Evolutionary conservation across 495 filamentous ascomycete species (phyloP).

Genomic region (Acidomyces sp.): DNA sequence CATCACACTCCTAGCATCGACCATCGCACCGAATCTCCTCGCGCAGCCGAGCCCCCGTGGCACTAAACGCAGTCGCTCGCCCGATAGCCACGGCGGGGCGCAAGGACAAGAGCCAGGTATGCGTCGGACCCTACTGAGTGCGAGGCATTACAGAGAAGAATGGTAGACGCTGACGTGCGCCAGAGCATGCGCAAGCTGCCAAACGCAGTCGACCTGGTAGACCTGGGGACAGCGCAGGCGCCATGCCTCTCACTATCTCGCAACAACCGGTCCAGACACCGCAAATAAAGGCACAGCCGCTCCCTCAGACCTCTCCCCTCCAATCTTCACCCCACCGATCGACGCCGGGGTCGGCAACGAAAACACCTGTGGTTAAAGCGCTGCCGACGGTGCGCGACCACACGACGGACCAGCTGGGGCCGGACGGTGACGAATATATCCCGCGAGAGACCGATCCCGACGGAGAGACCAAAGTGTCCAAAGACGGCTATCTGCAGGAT

Average conservation of each 20-base stretch:
- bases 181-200: constrained; percentile 56
- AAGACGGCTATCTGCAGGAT: constrained; percentile 67
- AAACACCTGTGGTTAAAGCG: constrained; percentile 74
- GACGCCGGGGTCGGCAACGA: constrained; percentile 58
- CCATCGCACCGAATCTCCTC: constrained; percentile 18
- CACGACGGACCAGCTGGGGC: constrained; percentile 87
- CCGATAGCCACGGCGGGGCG: constrained; percentile 59
- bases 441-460: constrained; percentile 85
- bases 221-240: constrained; percentile 41
- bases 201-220: constrained; percentile 56
- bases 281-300: constrained; percentile 56
- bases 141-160: too few relatives aligned
- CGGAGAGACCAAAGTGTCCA: constrained; percentile 84
- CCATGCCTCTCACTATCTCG: constrained; percentile 20
- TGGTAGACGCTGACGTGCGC: constrained; percentile 3
- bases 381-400: constrained; percentile 93
- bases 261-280: constrained; percentile 54
- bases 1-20: constrained; percentile 6
- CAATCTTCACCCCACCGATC: constrained; percentile 69
- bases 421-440: constrained; percentile 90
- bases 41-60: constrained; percentile 52
- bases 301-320: constrained; percentile 53
- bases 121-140: too few relatives aligned
- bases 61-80: constrained; percentile 86
- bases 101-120: constrained; percentile 57